Evolutionary conservation across 768 basidiomycete species (phyloP), one percentile per base, ranked within the genome.

Genomic region (Collybiopsis confluens): DNA sequence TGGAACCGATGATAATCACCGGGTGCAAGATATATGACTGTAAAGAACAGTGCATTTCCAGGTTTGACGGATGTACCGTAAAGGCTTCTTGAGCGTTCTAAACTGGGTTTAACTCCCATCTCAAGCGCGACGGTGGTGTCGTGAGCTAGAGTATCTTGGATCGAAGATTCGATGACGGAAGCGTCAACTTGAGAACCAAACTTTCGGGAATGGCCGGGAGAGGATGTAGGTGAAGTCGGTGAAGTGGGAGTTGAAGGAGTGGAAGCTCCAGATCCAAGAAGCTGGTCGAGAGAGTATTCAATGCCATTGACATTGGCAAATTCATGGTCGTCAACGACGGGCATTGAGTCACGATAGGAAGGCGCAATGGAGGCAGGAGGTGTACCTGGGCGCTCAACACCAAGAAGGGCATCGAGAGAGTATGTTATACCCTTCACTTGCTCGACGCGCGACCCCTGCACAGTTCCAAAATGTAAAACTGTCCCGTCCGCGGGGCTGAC

Each of bases 1-100:
- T 99, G 97, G 80, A 97, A 99, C 15, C 96, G 83, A 64, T 99
- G 96, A 68, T 98, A 98, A 65, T 99, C 97, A 1, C 97, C 96
- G 1, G 97, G 97, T 0, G 96, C 97, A 52, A 99, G 88, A 72
- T 98, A 99, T 56, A 99, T 88, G 61, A 99, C 97, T 21, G 88
- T 73, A 68, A 98, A 99, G 72, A 84, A 97, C 21, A 98, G 82
- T 16, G 84, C 78, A 64, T 98, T 88, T 13, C 91, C 92, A 2
- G 86, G 80, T 58, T 82, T 81, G 41, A 56, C 49, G 21, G 47
- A 44, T 11, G 51, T 11, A 49, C 76, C 73, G 16, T 76, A 78
- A 45, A 69, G 71, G 56, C 69, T 70, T 58, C 65, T 64, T 53
- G 63, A 60, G 28, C 72, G 63, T 15, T 67, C 63, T 18, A 76